Conservation (phyloP, 2,329 filamentous ascomycete genomes). For the Arthrinium puccinioides region DNA sequence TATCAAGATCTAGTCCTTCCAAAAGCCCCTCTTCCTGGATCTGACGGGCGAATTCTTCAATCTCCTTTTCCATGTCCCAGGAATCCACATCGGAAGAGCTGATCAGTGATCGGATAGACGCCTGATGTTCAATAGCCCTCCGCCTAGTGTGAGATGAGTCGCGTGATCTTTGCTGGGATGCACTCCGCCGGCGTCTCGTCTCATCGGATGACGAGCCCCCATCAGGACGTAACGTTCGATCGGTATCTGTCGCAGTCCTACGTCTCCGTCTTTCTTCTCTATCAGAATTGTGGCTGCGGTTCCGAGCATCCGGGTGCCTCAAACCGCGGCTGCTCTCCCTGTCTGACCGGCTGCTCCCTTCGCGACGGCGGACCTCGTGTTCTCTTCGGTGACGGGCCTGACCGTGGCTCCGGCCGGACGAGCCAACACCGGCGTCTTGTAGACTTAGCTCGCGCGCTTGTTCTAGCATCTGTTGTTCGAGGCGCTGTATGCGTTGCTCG, state of each 20-base stretch:
- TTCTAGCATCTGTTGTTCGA: conserved; percentile 63
- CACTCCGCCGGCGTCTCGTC: conserved; percentile 32
- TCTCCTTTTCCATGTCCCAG: conserved; percentile 77
- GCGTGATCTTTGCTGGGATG: conserved; percentile 34
- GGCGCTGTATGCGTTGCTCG: conserved; percentile 50
- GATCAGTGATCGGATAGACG: conserved; percentile 77
- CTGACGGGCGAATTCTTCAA: conserved; percentile 82
- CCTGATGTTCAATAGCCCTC: conserved; percentile 77
- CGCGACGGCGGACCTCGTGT: conserved; percentile 20
- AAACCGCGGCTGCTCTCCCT: conserved; percentile 19
- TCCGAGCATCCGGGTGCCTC: conserved; percentile 14
- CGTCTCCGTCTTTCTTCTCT: conserved; percentile 22
- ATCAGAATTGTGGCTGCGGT: conserved; percentile 17
- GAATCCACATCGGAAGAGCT: conserved; percentile 72
- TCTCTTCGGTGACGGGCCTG: conserved; percentile 14
- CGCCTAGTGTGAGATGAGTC: conserved; percentile 28
- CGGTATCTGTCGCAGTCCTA: conserved; percentile 18
- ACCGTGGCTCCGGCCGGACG: conserved; percentile 13
- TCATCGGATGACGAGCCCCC: conserved; percentile 24
- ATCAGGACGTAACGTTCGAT: conserved; percentile 30
- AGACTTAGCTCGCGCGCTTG: conserved; percentile 69
- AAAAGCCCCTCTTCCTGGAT: conserved; percentile 82
- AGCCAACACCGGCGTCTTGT: conserved; percentile 52
- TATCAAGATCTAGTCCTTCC: conserved; percentile 82
- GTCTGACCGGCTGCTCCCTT: conserved; percentile 25